A percentile compares a stretch with the other conserved stretches of the same genome.
Evolutionary conservation across 176 grass and related monocot genomes (phyloP).

Genomic region (Thinopyrum elongatum): DNA sequence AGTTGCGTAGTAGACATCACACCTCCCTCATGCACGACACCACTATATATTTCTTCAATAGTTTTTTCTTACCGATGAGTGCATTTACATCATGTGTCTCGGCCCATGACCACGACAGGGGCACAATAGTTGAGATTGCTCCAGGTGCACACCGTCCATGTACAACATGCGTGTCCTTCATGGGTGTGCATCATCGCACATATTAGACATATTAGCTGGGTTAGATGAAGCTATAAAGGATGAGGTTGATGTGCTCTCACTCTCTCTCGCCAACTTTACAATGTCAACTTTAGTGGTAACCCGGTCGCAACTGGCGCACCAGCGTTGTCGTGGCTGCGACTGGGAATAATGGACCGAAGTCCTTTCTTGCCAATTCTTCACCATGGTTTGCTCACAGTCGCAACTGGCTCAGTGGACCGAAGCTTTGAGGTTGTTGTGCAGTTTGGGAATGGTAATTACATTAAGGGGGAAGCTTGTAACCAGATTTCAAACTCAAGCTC

Average conservation of each 20-base stretch:
- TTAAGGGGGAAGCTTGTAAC: neutral
- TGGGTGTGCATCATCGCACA: slow-evolving; percentile 8
- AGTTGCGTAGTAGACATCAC: too few species aligned
- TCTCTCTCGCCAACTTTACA: slow-evolving; percentile 28
- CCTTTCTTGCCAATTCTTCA: slow-evolving; percentile 31
- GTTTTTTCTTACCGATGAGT: too few species aligned
- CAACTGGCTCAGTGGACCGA: slow-evolving; percentile 16
- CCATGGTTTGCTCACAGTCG: slow-evolving; percentile 50
- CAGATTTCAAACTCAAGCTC: neutral
- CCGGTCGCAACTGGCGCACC: slow-evolving; percentile 35
- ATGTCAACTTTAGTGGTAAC: neutral
- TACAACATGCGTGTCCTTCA: slow-evolving; percentile 37
- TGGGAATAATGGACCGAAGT: neutral
- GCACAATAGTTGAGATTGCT: slow-evolving; percentile 34
- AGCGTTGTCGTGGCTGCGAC: slow-evolving; percentile 42
- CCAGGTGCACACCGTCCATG: slow-evolving; percentile 55
- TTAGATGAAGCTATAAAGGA: slow-evolving; percentile 38
- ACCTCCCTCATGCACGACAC: too few species aligned
- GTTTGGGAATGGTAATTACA: neutral
- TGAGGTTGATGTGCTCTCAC: slow-evolving; percentile 45
- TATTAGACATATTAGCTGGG: slow-evolving; percentile 28
- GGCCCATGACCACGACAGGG: slow-evolving; percentile 8
- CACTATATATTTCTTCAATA: too few species aligned
- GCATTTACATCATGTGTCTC: neutral
- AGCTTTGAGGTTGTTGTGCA: neutral